phyloP scores from a whole-genome alignment of 163 green algal species.

The Chlamydomonas reinhardtii region DNA sequence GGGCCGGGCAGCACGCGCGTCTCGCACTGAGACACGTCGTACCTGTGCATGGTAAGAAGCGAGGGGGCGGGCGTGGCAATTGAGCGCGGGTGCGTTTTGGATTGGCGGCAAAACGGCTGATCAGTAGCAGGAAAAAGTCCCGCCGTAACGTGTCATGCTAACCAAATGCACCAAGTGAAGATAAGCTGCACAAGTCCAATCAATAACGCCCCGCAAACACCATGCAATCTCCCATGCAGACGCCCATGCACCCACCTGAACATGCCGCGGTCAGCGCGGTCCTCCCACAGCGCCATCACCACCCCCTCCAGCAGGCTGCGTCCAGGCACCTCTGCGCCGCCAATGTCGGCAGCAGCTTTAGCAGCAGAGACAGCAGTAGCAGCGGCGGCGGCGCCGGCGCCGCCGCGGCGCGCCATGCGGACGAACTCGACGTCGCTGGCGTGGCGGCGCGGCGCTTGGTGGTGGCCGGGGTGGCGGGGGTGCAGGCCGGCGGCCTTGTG shows the following conservation, averaged over 20 bases:
- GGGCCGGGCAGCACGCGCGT: slow-evolving; percentile 87
- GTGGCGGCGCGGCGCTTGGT: background rate
- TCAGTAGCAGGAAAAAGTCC: too few relatives aligned
- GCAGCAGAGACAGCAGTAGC: too few relatives aligned
- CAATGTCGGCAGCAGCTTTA: background rate
- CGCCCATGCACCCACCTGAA: slow-evolving; percentile 73
- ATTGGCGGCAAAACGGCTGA: too few relatives aligned
- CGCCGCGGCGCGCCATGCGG: background rate
- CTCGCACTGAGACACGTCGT: slow-evolving; percentile 92
- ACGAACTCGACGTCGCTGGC: slow-evolving; percentile 22
- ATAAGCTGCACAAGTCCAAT: too few relatives aligned
- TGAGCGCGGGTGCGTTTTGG: too few relatives aligned
- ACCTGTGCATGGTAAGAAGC: too few relatives aligned
- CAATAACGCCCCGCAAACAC: too few relatives aligned
- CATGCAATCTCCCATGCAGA: background rate
- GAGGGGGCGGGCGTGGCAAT: too few relatives aligned
- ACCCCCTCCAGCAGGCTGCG: slow-evolving; percentile 75
- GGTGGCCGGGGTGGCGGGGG: background rate
- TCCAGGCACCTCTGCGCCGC: background rate
- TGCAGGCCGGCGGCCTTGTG: background rate
- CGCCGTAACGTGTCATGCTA: too few relatives aligned
- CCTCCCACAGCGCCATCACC: slow-evolving; percentile 89
- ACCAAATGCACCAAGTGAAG: background rate
- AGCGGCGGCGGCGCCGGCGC: background rate
- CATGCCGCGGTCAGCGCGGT: slow-evolving; percentile 84